Percentiles rank a stretch among this genome's conserved stretches.
Evolutionary conservation across 202 grass and related monocot genomes (phyloP).

Genomic region (Schoenoplectus tabernaemontani): DNA sequence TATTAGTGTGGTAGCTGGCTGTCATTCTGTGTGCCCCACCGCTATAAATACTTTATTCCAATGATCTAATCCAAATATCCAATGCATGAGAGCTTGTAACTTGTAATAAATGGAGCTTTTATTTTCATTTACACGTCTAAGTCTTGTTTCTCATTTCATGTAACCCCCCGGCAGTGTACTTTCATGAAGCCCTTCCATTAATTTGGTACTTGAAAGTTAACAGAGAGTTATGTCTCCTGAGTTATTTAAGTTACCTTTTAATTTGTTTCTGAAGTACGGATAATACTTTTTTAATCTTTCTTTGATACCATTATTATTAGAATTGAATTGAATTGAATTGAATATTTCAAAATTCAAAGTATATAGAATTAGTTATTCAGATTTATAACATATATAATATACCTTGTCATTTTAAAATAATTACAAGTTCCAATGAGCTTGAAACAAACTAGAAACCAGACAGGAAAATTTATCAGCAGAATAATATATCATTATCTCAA

Average conservation of each 20-base stretch:
- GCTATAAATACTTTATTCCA: not conserved
- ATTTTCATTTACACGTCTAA: not conserved
- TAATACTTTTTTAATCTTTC: not conserved
- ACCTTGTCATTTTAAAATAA: too few relatives aligned
- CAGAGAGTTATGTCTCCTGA: not conserved
- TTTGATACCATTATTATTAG: too few relatives aligned
- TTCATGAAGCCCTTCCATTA: not conserved
- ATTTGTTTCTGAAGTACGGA: not conserved
- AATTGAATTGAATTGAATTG: too few relatives aligned
- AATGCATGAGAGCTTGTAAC: not conserved
- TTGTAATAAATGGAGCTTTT: not conserved
- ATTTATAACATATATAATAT: too few relatives aligned
- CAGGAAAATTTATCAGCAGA: too few relatives aligned
- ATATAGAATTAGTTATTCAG: too few relatives aligned
- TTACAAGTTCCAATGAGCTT: too few relatives aligned
- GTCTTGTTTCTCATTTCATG: not conserved
- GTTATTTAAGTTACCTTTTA: not conserved
- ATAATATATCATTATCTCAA: too few relatives aligned
- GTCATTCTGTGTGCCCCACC: constrained; percentile 3
- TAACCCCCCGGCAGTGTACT: not conserved
- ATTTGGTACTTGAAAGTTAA: not conserved
- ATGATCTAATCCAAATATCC: too few relatives aligned
- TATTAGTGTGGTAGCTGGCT: not conserved
- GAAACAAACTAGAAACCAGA: too few relatives aligned
- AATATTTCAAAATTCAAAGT: too few relatives aligned